Base-by-base conservation (phyloP, 75 land plant genomes). In the Picea sitchensis region DNA sequence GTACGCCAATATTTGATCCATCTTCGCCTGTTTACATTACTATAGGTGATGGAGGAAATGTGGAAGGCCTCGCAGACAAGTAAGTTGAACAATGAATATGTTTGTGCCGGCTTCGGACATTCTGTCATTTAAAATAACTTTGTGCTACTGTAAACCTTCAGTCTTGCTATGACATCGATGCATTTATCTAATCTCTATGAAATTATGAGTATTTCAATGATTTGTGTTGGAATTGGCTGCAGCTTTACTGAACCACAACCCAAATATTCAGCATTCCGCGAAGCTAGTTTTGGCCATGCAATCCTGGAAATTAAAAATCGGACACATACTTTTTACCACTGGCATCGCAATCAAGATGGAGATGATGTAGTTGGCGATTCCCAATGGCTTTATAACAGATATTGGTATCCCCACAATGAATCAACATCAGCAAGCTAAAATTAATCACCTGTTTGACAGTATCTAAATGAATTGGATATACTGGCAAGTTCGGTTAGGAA, bases 261-360 rank as follows among this genome's bases (percentile, higher is more conserved):
- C 23, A 79, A 65, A 13, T 95, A 95, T 76, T 95, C 96, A 7
- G 94, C 94, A 5, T 95, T 51, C 75, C 85, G 96, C 2, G 98
- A 95, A 83, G 89, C 98, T 14, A 95, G 98, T 76, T 95, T 94
- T 83, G 96, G 96, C 5, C 96, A 93, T 82, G 94, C 91, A 0
- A 83, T 86, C 13, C 78, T 95, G 0, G 96, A 95, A 4, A 83
- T 95, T 68, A 90, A 88, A 81, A 95, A 95, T 83, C 56, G 87
- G 23, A 95, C 98, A 0, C 93, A 89, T 80, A 96, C 98, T n/a
- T 79, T 84, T 63, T 95, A 87, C 74, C 65, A 77, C 2, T 95
- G 98, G 98, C 92, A 95, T 74, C 80, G 98, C 3, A 95, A 95
- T 60, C 86, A 91, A 23, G 98, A 95, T 74, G 89, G 88, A 14